phyloP scores from a whole-genome alignment of 192 early-diverging fungal species.

The Backusella sp. region DNA sequence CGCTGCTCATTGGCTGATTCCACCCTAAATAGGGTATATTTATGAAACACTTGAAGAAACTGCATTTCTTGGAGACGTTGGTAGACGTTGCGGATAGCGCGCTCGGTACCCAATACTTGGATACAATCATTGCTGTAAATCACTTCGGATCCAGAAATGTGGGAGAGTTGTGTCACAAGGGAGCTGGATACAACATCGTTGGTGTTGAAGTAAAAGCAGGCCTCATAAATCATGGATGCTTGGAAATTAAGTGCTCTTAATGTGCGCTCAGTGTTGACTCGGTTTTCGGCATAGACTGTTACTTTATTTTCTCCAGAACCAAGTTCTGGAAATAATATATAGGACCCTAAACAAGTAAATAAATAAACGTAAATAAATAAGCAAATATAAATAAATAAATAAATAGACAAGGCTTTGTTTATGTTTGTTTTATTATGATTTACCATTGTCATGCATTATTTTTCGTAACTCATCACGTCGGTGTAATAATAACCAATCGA shows the following conservation, averaged over 20 bases:
- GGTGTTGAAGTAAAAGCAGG: neutral
- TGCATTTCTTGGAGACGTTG: constrained; percentile 52
- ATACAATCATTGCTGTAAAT: constrained; percentile 53
- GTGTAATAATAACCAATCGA: constrained; percentile 77
- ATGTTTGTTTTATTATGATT: constrained; percentile 4
- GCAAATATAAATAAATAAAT: neutral
- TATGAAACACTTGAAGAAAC: constrained; percentile 41
- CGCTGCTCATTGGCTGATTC: constrained; percentile 77
- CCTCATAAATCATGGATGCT: constrained; percentile 34
- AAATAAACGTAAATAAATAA: neutral
- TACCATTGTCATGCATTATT: constrained; percentile 80
- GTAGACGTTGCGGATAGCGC: constrained; percentile 60
- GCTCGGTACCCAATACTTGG: constrained; percentile 67
- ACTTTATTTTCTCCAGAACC: constrained; percentile 53
- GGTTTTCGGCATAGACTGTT: constrained; percentile 63
- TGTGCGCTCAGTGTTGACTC: constrained; percentile 72
- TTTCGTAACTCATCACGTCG: constrained; percentile 58
- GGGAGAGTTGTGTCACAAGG: constrained; percentile 51
- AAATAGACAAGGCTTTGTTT: neutral
- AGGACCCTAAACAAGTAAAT: constrained; percentile 35
- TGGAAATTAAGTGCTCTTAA: constrained; percentile 64
- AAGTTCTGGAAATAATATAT: constrained; percentile 58
- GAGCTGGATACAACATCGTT: neutral
- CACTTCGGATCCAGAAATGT: constrained; percentile 61
- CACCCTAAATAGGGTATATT: constrained; percentile 69